phyloP scores from a whole-genome alignment of 306 rosid genomes.

The Dalbergia cochinchinensis region DNA sequence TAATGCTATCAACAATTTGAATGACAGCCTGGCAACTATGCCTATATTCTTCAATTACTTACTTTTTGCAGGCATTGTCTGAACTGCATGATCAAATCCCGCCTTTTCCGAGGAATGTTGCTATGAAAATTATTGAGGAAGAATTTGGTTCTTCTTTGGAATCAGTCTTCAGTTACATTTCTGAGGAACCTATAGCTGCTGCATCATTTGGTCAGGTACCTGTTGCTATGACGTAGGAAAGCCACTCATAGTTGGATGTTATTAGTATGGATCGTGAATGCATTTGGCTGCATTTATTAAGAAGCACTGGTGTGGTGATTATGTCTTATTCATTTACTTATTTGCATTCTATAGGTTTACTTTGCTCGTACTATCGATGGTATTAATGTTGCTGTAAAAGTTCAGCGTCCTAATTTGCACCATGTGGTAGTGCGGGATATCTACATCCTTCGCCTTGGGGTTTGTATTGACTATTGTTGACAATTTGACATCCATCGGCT shows the following conservation, averaged over 20 bases:
- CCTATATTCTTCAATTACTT: constrained; percentile 42
- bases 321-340: constrained; percentile 42
- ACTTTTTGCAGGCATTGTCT: constrained; percentile 85
- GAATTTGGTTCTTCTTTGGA: constrained; percentile 83
- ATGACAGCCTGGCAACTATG: background rate
- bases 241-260: constrained; percentile 28
- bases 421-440: constrained; percentile 94
- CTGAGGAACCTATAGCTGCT: constrained; percentile 89
- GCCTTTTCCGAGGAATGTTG: constrained; percentile 82
- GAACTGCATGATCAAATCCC: constrained; percentile 93
- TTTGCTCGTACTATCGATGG: constrained; percentile 78
- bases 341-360: constrained; percentile 69
- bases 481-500: constrained; percentile 13
- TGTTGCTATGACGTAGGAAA: constrained; percentile 28
- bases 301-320: constrained; percentile 7
- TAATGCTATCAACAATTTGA: constrained; percentile 38
- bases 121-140: constrained; percentile 90
- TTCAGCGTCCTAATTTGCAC: constrained; percentile 90
- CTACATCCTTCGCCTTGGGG: constrained; percentile 98
- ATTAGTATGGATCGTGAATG: constrained; percentile 23
- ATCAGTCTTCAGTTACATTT: constrained; percentile 78
- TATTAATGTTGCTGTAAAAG: constrained; percentile 81
- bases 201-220: constrained; percentile 99
- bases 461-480: constrained; percentile 51
- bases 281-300: constrained; percentile 27